A percentile compares a stretch with the other conserved stretches of the same genome.
These are phyloP conservation scores for Aureobasidium mangrovei DNA, from an alignment of 2,329 filamentous ascomycete species.

Conservation along the genomic window DNA sequence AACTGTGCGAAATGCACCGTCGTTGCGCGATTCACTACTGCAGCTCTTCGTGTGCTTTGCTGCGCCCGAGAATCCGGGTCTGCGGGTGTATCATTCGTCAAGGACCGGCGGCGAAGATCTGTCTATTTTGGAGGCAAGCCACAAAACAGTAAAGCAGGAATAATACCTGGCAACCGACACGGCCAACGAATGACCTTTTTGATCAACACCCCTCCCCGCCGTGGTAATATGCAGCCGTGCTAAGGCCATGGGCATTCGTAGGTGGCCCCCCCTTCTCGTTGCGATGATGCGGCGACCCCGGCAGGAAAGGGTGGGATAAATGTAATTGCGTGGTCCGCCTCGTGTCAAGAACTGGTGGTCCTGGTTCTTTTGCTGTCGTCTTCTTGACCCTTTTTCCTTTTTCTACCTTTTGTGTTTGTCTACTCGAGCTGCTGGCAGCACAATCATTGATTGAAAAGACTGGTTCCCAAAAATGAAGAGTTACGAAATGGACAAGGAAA, in stretches of 20 bases:
- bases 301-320: neutral
- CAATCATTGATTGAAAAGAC: neutral
- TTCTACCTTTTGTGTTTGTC: neutral
- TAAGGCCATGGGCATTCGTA: too few relatives aligned
- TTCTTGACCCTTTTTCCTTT: neutral
- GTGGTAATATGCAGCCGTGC: neutral
- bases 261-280: neutral
- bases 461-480: neutral
- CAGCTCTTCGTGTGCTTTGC: neutral
- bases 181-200: too few relatives aligned
- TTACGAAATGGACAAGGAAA: too few relatives aligned
- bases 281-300: neutral
- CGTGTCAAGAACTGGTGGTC: neutral
- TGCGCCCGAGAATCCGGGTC: neutral
- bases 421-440: conserved; percentile 2
- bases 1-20: neutral
- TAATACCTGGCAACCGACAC: too few relatives aligned
- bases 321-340: conserved; percentile 9
- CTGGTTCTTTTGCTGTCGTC: neutral
- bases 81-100: neutral
- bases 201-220: neutral
- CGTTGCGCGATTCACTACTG: conserved; percentile 5
- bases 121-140: neutral
- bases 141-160: too few relatives aligned
- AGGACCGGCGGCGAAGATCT: neutral